phyloP scores from a whole-genome alignment of 2,329 filamentous ascomycete species.

The Ceratocystis smalleyi region DNA sequence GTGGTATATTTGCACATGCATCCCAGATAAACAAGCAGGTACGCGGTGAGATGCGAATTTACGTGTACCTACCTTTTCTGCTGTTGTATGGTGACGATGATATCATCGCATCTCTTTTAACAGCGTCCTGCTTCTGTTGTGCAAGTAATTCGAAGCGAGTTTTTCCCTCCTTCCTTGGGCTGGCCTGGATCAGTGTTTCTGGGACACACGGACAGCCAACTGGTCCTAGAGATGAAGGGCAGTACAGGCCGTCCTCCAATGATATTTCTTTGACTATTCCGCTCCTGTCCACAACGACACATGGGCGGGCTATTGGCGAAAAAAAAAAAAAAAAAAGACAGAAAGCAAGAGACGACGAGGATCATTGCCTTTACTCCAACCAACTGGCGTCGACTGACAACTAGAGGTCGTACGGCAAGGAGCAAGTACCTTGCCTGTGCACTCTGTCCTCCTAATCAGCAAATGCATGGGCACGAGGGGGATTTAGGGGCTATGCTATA shows the following conservation, averaged over 20 bases:
- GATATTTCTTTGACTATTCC: background rate
- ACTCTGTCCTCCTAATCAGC: background rate
- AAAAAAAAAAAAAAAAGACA: background rate
- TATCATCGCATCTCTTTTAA: background rate
- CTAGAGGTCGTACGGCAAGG: background rate
- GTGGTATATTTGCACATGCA: background rate
- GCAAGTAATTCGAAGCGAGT: background rate
- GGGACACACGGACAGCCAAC: background rate
- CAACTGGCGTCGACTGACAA: background rate
- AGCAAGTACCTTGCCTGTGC: background rate
- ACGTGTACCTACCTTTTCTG: background rate
- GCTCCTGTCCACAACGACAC: background rate
- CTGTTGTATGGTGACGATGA: background rate
- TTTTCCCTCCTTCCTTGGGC: background rate
- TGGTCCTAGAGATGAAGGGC: background rate
- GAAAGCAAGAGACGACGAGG: background rate
- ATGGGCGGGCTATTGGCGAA: background rate
- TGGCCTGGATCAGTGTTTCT: background rate
- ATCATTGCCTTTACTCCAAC: background rate
- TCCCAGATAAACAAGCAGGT: background rate
- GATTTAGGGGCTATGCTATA: background rate
- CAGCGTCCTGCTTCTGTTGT: background rate
- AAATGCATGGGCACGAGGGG: background rate
- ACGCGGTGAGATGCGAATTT: background rate
- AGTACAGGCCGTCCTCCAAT: background rate